Evolutionary conservation across 2,329 filamentous ascomycete genomes (phyloP).

Genomic region (Zymoseptoria ardabiliae): DNA sequence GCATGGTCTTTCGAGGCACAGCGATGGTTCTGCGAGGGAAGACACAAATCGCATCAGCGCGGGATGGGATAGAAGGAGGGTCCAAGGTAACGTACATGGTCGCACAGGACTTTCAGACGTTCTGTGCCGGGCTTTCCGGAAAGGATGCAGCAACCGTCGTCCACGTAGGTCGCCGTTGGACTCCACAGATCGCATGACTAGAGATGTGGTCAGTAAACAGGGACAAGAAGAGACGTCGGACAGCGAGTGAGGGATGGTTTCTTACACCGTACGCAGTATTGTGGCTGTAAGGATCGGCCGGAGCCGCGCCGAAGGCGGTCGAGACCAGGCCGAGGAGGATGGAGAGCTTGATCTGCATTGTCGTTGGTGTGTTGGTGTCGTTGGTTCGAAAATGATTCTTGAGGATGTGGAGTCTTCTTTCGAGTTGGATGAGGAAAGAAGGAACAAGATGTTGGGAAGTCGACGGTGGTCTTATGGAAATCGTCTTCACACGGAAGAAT

Average conservation of each 20-base stretch:
- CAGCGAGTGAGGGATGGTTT: not conserved
- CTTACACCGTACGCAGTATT: not conserved
- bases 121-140: too few species aligned
- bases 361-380: not conserved
- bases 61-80: not conserved
- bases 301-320: not conserved
- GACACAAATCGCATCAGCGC: not conserved
- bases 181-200: not conserved
- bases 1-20: not conserved
- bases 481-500: not conserved
- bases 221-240: not conserved
- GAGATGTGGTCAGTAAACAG: not conserved
- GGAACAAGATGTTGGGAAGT: not conserved
- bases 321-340: not conserved
- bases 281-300: too few species aligned
- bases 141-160: not conserved
- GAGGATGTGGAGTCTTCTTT: not conserved
- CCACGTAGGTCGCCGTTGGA: not conserved
- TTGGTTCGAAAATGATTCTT: not conserved
- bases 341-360: not conserved
- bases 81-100: not conserved
- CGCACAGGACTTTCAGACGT: not conserved
- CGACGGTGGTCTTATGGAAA: not conserved
- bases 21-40: not conserved
- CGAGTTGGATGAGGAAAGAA: not conserved